Evolutionary conservation across 371 early-diverging fungal species (phyloP).

Genomic region (Mortierella sp.): DNA sequence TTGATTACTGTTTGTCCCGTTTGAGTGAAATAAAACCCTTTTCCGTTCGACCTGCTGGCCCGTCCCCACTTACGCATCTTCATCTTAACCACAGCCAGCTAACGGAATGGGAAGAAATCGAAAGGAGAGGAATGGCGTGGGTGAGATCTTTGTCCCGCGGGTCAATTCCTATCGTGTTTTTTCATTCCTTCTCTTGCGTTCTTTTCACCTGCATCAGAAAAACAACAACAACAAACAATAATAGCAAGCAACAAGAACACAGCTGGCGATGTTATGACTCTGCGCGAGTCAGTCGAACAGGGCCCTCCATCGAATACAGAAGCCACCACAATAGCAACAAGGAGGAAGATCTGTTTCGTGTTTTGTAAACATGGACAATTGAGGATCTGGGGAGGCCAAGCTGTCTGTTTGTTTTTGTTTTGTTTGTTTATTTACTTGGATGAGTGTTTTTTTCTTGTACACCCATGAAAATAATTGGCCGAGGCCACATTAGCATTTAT

Average conservation of each 20-base stretch:
- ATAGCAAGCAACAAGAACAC: too few relatives aligned
- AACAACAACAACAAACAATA: too few relatives aligned
- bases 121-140: not conserved
- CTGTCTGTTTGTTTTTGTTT: not conserved
- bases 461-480: too few relatives aligned
- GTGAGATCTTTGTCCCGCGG: not conserved
- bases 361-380: too few relatives aligned
- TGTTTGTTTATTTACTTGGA: too few relatives aligned
- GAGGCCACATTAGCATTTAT: not conserved
- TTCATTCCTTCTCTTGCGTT: not conserved
- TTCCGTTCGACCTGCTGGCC: not conserved
- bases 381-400: not conserved
- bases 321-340: too few relatives aligned
- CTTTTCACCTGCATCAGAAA: too few relatives aligned
- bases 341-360: too few relatives aligned
- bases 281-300: too few relatives aligned
- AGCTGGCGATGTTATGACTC: too few relatives aligned
- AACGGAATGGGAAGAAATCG: constrained; percentile 1
- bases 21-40: not conserved
- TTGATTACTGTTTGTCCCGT: not conserved
- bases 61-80: not conserved
- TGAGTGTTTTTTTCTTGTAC: too few relatives aligned
- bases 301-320: too few relatives aligned
- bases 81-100: not conserved
- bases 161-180: not conserved